These are phyloP conservation scores for Neurospora sp. DNA, from an alignment of 495 filamentous ascomycete genomes.

Conservation along the genomic window DNA sequence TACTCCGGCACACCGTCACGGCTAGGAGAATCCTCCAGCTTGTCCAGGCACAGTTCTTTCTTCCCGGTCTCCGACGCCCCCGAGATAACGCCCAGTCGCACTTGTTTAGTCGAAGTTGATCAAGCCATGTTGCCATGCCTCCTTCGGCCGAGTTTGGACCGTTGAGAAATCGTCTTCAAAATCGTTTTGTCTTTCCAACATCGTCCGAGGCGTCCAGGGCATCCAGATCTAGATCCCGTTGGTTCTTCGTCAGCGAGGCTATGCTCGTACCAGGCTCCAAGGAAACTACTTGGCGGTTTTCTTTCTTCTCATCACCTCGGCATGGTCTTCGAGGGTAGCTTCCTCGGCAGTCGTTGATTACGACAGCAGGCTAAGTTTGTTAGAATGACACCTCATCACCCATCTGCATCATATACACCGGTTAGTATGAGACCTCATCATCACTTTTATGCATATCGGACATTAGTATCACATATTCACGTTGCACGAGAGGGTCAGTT, in stretches of 20 bases:
- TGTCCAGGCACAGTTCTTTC: not conserved
- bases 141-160: not conserved
- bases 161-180: not conserved
- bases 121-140: not conserved
- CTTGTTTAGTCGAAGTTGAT: not conserved
- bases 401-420: not conserved
- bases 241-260: not conserved
- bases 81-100: not conserved
- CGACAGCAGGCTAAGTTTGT: not conserved
- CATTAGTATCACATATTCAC: not conserved
- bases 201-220: not conserved
- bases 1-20: not conserved
- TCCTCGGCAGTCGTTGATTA: not conserved
- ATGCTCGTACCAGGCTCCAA: not conserved
- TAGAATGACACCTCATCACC: not conserved
- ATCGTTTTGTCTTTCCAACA: not conserved
- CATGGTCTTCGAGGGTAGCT: not conserved
- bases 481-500: not conserved
- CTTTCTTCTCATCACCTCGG: not conserved
- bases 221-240: not conserved
- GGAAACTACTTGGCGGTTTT: not conserved
- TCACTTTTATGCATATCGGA: not conserved
- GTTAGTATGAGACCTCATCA: not conserved
- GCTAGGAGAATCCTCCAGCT: not conserved
- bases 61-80: not conserved